A percentile compares a stretch with the other conserved stretches of the same genome.
Evolutionary conservation across 2,329 filamentous ascomycete genomes (phyloP).

Genomic region (Colletotrichum tropicicola): DNA sequence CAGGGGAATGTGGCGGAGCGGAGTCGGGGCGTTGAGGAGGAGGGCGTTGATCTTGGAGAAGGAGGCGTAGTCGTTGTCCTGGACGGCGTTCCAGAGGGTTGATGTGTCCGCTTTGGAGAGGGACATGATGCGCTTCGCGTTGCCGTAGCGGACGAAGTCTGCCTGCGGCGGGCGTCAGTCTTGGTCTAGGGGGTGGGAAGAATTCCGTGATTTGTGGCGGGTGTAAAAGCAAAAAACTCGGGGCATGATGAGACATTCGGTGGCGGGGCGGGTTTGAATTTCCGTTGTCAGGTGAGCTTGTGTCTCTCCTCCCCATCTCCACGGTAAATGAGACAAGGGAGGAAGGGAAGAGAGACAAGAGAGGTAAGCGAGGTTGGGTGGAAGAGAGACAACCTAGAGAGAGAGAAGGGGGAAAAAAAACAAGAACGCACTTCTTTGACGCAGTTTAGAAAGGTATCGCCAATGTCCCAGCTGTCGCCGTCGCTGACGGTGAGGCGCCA

Average conservation of each 20-base stretch:
- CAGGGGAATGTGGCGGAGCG: slow-evolving; percentile 85
- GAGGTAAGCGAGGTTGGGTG: background rate
- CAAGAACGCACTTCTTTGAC: slow-evolving; percentile 65
- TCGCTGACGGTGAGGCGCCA: slow-evolving; percentile 65
- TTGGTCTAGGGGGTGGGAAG: background rate
- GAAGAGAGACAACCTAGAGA: background rate
- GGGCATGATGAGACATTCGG: background rate
- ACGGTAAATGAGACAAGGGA: background rate
- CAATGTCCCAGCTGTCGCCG: slow-evolving; percentile 66
- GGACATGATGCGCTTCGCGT: slow-evolving; percentile 89
- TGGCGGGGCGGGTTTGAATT: background rate
- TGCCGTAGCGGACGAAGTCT: slow-evolving; percentile 88
- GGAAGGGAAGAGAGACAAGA: background rate
- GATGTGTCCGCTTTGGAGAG: slow-evolving; percentile 86
- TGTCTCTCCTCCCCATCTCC: too few relatives aligned
- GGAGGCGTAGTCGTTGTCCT: slow-evolving; percentile 76
- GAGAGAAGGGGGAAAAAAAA: background rate
- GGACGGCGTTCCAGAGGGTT: slow-evolving; percentile 82
- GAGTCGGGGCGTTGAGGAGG: slow-evolving; percentile 78
- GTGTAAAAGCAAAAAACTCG: background rate
- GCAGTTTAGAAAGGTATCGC: slow-evolving; percentile 70
- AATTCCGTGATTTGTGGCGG: background rate
- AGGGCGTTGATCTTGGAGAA: slow-evolving; percentile 81
- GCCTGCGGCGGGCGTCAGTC: slow-evolving; percentile 52
- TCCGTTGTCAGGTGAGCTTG: background rate